phyloP scores from a whole-genome alignment of 2,329 filamentous ascomycete species.

The Xylariaceae sp. region DNA sequence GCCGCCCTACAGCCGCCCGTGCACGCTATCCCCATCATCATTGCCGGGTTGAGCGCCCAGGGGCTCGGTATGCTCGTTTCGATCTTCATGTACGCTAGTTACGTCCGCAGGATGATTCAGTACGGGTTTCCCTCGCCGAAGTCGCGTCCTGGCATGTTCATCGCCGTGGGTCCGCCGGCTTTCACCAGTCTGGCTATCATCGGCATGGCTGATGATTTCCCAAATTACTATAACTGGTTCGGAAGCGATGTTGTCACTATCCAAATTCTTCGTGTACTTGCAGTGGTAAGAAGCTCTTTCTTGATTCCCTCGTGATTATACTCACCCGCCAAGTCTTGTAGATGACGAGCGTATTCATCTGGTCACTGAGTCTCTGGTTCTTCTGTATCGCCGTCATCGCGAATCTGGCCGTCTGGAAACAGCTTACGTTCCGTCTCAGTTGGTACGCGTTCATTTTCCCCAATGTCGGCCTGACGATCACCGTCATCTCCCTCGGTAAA shows the following conservation, averaged over 20 bases:
- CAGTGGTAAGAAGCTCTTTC: slow-evolving; percentile 22
- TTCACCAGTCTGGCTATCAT: slow-evolving; percentile 44
- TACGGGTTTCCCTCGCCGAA: slow-evolving; percentile 39
- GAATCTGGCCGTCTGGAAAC: slow-evolving; percentile 25
- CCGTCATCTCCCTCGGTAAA: slow-evolving; percentile 54
- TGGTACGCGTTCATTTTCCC: slow-evolving; percentile 67
- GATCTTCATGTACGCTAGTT: slow-evolving; percentile 41
- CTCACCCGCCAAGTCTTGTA: neutral
- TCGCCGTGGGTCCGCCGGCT: slow-evolving; percentile 44
- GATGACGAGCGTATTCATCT: slow-evolving; percentile 41
- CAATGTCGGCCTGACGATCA: slow-evolving; percentile 59
- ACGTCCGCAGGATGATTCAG: slow-evolving; percentile 38
- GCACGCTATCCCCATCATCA: slow-evolving; percentile 37
- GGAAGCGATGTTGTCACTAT: slow-evolving; percentile 25
- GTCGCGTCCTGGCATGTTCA: slow-evolving; percentile 42
- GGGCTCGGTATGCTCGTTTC: slow-evolving; percentile 43
- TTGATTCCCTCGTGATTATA: neutral
- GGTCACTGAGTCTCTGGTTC: slow-evolving; percentile 48
- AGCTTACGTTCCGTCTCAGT: slow-evolving; percentile 37
- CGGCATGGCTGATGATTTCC: slow-evolving; percentile 38
- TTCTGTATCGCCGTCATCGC: slow-evolving; percentile 36
- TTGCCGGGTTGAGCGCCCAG: slow-evolving; percentile 40
- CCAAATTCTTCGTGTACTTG: slow-evolving; percentile 36
- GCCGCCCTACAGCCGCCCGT: slow-evolving; percentile 28
- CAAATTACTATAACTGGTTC: slow-evolving; percentile 23